Base-by-base conservation (phyloP, 176 grass and related monocot genomes). In the Zoysia japonica region DNA sequence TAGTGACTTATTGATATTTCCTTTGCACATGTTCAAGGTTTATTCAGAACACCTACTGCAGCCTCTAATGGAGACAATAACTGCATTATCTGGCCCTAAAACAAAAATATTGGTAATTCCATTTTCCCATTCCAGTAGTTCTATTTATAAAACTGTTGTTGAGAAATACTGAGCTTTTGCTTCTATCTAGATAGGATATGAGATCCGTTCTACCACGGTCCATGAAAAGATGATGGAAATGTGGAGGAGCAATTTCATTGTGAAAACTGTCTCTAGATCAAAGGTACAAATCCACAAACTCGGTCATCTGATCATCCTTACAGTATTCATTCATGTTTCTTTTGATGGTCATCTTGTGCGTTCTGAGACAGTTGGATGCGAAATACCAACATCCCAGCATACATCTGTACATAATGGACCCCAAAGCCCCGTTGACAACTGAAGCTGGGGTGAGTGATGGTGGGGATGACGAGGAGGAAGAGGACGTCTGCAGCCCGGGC, bases 201-300 rank as follows among this genome's bases (percentile, higher is more conserved):
- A 94, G 80, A 92, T 98, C 17, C 92, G 92, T 76, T 98, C 92
- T 2, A 94, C 92, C 11, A 85, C 52, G 0, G 89, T 98, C 13
- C 95, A 94, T 67, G 90, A 98, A 40, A 82, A 92, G 80, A 94
- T 98, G 95, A 81, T 94, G 79, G 68, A 94, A 63, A 93, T 98
- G 90, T 92, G 92, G 91, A 98, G 85, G 75, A 83, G 79, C 35
- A 85, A 94, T 85, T 98, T 94, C 74, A 53, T 75, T 43, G 89
- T 98, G 46, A 98, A 90, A 82, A 79, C 77, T 12, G 36, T 98
- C 12, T 85, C 95, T 8, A 92, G 81, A 75, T 90, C 92, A 6
- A 98, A 98, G 95, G 95, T 98, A 72, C 10, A 3, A 20, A 65
- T 57, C 7, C n/a, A 0, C 1, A 50, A 28, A 48, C 16, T 19